Evolutionary conservation across 129 eudicot genomes (phyloP).

Genomic region (Logfia minima): DNA sequence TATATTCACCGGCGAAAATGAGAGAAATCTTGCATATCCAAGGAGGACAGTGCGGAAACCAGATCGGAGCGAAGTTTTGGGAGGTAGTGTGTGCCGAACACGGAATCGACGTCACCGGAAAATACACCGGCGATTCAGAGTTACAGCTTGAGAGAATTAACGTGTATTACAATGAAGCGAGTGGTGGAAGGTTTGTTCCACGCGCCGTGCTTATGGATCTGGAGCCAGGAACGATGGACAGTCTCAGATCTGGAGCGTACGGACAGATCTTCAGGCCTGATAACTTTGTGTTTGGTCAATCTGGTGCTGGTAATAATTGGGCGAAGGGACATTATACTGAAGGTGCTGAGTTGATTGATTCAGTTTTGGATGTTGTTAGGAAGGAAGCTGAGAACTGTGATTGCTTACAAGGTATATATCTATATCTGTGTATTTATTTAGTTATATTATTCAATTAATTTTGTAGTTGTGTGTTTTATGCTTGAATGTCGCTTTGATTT

Average conservation of each 20-base stretch:
- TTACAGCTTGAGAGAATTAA: constrained; percentile 53
- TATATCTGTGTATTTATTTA: not conserved
- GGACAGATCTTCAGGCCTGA: constrained; percentile 52
- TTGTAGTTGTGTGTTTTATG: not conserved
- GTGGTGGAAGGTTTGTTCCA: constrained; percentile 56
- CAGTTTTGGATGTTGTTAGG: constrained; percentile 48
- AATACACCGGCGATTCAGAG: constrained; percentile 41
- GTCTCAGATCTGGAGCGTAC: constrained; percentile 46
- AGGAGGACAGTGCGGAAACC: constrained; percentile 62
- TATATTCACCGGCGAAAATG: constrained; percentile 28
- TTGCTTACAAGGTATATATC: constrained; percentile 40
- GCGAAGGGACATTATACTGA: constrained; percentile 50
- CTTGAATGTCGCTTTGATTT: not conserved
- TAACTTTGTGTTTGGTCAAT: constrained; percentile 48
- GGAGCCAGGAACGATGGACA: constrained; percentile 61
- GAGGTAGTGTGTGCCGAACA: constrained; percentile 57
- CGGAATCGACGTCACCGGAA: constrained; percentile 53
- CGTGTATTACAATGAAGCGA: constrained; percentile 53
- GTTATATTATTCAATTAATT: not conserved
- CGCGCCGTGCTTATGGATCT: constrained; percentile 61
- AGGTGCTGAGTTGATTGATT: constrained; percentile 51
- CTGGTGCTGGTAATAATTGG: constrained; percentile 50
- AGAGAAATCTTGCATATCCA: constrained; percentile 54
- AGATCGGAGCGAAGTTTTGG: constrained; percentile 57
- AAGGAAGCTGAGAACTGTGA: constrained; percentile 51